These are phyloP conservation scores for Phytophthora foliorum DNA, from an alignment of 352 stramenopile species.

Conservation along the genomic window DNA sequence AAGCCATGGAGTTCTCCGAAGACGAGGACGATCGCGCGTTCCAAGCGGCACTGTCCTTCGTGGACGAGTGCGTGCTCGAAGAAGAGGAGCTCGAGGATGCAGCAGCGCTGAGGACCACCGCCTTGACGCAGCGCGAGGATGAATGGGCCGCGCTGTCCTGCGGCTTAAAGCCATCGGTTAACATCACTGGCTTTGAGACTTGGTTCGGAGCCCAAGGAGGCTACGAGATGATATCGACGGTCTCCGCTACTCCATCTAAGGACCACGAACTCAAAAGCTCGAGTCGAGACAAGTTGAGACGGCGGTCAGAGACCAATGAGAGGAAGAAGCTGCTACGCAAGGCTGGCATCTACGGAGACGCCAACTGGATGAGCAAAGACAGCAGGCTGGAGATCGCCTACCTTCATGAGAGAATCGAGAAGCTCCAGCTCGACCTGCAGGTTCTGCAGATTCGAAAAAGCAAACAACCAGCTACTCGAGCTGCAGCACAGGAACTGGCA, in stretches of 20 bases:
- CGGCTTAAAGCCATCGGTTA: conserved; percentile 11
- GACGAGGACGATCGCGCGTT: conserved; percentile 36
- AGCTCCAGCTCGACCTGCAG: conserved; percentile 65
- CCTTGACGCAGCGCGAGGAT: conserved; percentile 24
- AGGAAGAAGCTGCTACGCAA: conserved; percentile 53
- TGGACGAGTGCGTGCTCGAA: conserved; percentile 38
- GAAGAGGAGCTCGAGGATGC: conserved; percentile 31
- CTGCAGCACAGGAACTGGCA: neutral
- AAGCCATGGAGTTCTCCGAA: conserved; percentile 23
- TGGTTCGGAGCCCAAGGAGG: conserved; percentile 15
- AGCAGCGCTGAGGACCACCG: conserved; percentile 12
- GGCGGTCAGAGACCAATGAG: conserved; percentile 30
- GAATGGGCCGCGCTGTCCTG: conserved; percentile 19
- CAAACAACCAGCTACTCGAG: conserved; percentile 15
- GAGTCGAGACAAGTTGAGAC: conserved; percentile 24
- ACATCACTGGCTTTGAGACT: conserved; percentile 19
- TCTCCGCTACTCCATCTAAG: conserved; percentile 12
- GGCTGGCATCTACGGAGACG: conserved; percentile 44
- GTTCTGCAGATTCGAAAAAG: conserved; percentile 43
- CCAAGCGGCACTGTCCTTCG: conserved; percentile 36
- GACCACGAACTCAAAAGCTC: neutral
- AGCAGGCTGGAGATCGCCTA: conserved; percentile 73
- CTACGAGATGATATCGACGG: conserved; percentile 10
- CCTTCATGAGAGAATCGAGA: conserved; percentile 72
- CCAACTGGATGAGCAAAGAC: conserved; percentile 42